Evolutionary conservation across 2,329 filamentous ascomycete species (phyloP).

Genomic region (Aureobasidium leucospermi): DNA sequence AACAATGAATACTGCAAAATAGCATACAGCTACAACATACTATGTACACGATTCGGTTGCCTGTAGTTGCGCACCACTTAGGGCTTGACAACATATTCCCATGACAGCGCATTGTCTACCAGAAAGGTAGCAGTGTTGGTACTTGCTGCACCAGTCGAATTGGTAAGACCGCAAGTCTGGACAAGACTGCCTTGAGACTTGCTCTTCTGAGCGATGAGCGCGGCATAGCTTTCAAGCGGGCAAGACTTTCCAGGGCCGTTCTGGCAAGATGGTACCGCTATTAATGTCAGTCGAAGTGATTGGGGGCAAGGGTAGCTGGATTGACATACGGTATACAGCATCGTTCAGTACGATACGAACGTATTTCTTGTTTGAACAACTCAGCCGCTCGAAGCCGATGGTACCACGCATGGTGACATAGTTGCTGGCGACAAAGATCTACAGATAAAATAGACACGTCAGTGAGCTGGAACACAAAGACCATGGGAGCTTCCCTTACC

Average conservation of each 20-base stretch:
- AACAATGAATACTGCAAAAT: too few relatives aligned
- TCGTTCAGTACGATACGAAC: constrained; percentile 56
- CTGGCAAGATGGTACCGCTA: constrained; percentile 43
- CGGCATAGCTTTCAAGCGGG: constrained; percentile 36
- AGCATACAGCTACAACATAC: too few relatives aligned
- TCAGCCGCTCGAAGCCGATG: constrained; percentile 56
- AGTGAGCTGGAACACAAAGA: not conserved
- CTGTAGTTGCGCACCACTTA: not conserved
- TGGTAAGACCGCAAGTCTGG: constrained; percentile 33
- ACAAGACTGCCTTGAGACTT: constrained; percentile 39
- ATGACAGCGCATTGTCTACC: constrained; percentile 9
- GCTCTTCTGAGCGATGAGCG: constrained; percentile 32
- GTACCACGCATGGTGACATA: constrained; percentile 59
- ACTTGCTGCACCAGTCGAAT: not conserved
- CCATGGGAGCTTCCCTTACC: not conserved
- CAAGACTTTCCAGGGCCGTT: constrained; percentile 42
- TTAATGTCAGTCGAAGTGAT: constrained; percentile 27
- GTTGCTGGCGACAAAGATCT: constrained; percentile 49
- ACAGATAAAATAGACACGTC: constrained; percentile 11
- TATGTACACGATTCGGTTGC: too few relatives aligned
- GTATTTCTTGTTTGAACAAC: constrained; percentile 43
- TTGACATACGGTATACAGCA: constrained; percentile 44
- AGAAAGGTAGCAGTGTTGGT: constrained; percentile 11
- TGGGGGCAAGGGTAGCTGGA: constrained; percentile 32
- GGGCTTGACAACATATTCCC: constrained; percentile 12